A percentile compares a stretch with the other conserved stretches of the same genome.
Conservation (phyloP, 192 early-diverging fungal genomes). For the Coemansia guatemalensis region DNA sequence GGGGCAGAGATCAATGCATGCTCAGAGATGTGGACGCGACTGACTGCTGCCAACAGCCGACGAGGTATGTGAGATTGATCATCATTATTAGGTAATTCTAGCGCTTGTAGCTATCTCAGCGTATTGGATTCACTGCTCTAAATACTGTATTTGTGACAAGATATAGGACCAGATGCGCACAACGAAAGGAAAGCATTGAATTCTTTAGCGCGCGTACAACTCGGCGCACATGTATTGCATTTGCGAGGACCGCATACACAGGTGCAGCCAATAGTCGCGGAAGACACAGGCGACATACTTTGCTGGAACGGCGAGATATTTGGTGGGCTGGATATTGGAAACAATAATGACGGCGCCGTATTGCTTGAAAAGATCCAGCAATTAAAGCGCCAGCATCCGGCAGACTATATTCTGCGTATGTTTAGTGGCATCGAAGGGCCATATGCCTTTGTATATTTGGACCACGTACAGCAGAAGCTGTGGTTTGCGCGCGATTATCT, state of each 20-base stretch:
- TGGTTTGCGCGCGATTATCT: conserved; percentile 88
- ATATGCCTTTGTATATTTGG: conserved; percentile 76
- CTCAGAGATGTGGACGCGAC: conserved; percentile 9
- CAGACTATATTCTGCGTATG: conserved; percentile 40
- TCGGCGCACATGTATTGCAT: conserved; percentile 62
- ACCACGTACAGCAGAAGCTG: conserved; percentile 34
- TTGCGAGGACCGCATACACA: conserved; percentile 60
- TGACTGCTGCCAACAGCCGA: conserved; percentile 30
- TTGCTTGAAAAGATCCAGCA: conserved; percentile 46
- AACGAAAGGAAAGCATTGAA: background rate
- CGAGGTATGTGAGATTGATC: conserved; percentile 18
- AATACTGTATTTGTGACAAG: too few species aligned
- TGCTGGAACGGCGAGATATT: conserved; percentile 94
- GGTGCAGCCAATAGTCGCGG: conserved; percentile 60
- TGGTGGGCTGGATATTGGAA: conserved; percentile 64
- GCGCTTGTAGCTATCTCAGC: background rate
- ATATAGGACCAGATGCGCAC: conserved; percentile 36
- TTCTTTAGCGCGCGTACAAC: background rate
- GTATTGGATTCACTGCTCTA: background rate
- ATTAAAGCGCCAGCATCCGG: conserved; percentile 12
- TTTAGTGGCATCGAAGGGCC: conserved; percentile 71
- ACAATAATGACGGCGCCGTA: conserved; percentile 61
- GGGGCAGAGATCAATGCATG: background rate
- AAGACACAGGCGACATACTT: conserved; percentile 53
- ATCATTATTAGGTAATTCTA: background rate